phyloP scores from a whole-genome alignment of 2,329 filamentous ascomycete genomes.

The Xylaria sp. region DNA sequence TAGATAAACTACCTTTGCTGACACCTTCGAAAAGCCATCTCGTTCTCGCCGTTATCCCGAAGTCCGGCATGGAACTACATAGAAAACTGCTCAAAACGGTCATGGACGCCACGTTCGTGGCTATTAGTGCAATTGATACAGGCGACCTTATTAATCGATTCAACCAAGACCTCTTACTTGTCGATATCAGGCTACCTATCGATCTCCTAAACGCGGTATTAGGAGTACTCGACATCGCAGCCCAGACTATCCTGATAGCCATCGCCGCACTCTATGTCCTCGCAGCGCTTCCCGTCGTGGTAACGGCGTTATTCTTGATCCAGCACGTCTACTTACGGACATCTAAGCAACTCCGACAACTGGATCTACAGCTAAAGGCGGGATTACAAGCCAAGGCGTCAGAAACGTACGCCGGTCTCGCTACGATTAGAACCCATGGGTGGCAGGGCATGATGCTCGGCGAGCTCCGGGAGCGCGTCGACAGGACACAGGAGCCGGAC shows the following conservation, averaged over 20 bases:
- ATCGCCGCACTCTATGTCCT: constrained; percentile 53
- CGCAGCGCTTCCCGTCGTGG: constrained; percentile 51
- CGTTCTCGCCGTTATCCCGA: constrained; percentile 52
- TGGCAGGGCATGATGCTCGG: constrained; percentile 51
- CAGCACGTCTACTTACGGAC: constrained; percentile 59
- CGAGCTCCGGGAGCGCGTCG: constrained; percentile 53
- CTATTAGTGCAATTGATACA: constrained; percentile 41
- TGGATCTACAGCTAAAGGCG: constrained; percentile 59
- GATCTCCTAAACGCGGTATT: constrained; percentile 37
- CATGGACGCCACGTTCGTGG: constrained; percentile 44
- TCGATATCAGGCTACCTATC: constrained; percentile 38
- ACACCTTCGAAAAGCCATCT: constrained; percentile 59
- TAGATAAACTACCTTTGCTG: constrained; percentile 44
- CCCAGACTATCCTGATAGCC: constrained; percentile 54
- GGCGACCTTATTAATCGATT: constrained; percentile 44
- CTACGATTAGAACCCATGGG: constrained; percentile 57
- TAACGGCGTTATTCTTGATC: constrained; percentile 51
- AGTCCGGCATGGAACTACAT: constrained; percentile 60
- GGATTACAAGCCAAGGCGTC: constrained; percentile 58
- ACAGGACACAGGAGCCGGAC: constrained; percentile 62
- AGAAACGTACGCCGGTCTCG: constrained; percentile 55
- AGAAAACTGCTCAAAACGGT: constrained; percentile 58
- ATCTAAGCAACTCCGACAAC: constrained; percentile 57
- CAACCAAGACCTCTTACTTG: constrained; percentile 43
- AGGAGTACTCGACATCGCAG: constrained; percentile 42